phyloP scores from a whole-genome alignment of 441 rosid species.

The Gossypium lobatum region DNA sequence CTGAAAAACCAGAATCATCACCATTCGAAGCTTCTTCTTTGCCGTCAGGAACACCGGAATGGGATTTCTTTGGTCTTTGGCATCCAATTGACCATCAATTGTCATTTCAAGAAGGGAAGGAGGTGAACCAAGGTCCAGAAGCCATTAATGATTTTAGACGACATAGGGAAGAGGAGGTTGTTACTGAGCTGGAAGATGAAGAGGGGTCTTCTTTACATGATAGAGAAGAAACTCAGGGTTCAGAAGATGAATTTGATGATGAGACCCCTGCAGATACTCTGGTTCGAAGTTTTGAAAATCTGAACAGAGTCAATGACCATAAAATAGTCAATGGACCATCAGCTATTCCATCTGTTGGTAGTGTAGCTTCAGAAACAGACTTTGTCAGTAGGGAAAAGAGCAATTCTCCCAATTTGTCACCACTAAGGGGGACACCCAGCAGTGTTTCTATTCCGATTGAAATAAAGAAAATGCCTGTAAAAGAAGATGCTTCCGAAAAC shows the following conservation, averaged over 20 bases:
- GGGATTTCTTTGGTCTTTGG: constrained; percentile 84
- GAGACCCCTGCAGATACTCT: constrained; percentile 66
- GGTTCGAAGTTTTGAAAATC: constrained; percentile 79
- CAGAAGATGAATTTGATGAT: constrained; percentile 77
- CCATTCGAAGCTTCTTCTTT: constrained; percentile 43
- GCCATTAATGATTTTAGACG: constrained; percentile 42
- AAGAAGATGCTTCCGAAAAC: constrained; percentile 42
- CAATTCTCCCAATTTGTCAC: constrained; percentile 64
- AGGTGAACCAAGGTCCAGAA: constrained; percentile 31
- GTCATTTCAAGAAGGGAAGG: constrained; percentile 49
- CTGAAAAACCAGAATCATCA: constrained; percentile 41
- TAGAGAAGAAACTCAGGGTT: constrained; percentile 51
- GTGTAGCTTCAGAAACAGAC: constrained; percentile 50
- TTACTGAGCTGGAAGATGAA: constrained; percentile 65
- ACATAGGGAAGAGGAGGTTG: constrained; percentile 56
- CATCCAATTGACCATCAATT: constrained; percentile 62
- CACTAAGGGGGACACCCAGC: constrained; percentile 43
- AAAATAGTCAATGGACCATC: constrained; percentile 30
- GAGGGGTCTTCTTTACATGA: constrained; percentile 50
- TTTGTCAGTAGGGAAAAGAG: constrained; percentile 42
- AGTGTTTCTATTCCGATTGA: constrained; percentile 26
- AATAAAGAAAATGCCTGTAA: constrained; percentile 41
- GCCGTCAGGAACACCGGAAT: constrained; percentile 54
- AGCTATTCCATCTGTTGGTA: constrained; percentile 30
- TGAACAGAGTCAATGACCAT: constrained; percentile 53